Evolutionary conservation across 2,329 filamentous ascomycete species (phyloP), one percentile per base, ranked within the genome.

Genomic region (Trichoderma guizhouense): DNA sequence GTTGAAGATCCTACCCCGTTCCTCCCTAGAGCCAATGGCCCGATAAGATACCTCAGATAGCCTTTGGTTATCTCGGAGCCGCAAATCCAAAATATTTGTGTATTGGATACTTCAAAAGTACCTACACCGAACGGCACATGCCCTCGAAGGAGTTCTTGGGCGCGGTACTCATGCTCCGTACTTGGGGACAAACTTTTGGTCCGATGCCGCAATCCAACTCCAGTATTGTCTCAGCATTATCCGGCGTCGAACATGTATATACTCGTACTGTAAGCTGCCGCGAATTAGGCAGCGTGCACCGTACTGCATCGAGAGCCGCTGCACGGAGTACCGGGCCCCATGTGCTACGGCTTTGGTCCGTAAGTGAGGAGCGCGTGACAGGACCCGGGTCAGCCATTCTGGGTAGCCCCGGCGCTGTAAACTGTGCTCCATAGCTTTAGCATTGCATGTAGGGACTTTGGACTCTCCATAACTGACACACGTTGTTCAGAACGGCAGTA

Each of bases 161-260:
- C 8, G 43, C 43, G 2, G 43, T 9, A 21, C 15, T 43, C 18
- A 6, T 34, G 53, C 53, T 28, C 14, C 34, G 14, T 36, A 32
- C 55, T 58, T 32, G 55, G 34, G 34, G 26, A 32, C 55, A 60
- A 21, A 28, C 32, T 43, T 15, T 58, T 58, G 68, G 60, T 58
- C 69, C 69, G 69, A 65, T 71, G 69, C 69, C 69, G 69, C 69
- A 71, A 71, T 71, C 53, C 47, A 47, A 18, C 51, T 24, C n/a
- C 28, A 39, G 43, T 39, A 71, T 71, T 64, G 61, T 71, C 69
- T 71, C 69, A 65, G 28, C 69, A 60, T 5, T 15, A 47, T 51
- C 62, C 26, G 39, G 39, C 32, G 32, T 18, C 53, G 36, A 39
- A 3, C 8, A 3, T 34, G 34, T 15, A 7, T 36, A 39, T 32